phyloP scores from a whole-genome alignment of 306 rosid species.

The Citrullus colocynthis region DNA sequence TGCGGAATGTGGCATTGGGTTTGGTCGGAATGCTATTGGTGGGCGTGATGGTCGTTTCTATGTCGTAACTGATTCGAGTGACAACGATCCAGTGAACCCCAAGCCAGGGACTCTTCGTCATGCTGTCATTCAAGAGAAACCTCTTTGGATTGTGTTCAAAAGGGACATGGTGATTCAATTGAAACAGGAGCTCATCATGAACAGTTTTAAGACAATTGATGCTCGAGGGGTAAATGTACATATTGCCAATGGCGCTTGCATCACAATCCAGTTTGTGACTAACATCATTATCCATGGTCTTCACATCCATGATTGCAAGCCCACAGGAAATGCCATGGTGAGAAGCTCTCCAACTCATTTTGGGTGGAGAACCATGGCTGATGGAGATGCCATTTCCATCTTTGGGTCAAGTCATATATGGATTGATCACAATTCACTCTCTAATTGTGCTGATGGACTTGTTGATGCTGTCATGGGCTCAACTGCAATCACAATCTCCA shows the following conservation, averaged over 20 bases:
- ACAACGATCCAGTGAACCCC: conserved; percentile 90
- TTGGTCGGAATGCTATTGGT: conserved; percentile 89
- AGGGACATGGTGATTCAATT: conserved; percentile 95
- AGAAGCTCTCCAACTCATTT: conserved; percentile 86
- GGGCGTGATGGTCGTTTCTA: conserved; percentile 95
- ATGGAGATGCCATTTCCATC: conserved; percentile 86
- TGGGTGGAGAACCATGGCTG: conserved; percentile 99
- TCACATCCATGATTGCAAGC: conserved; percentile 94
- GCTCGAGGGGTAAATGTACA: conserved; percentile 93
- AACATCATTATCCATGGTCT: conserved; percentile 83
- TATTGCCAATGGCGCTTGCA: conserved; percentile 86
- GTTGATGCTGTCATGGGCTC: conserved; percentile 99
- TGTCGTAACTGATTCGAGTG: conserved; percentile 75
- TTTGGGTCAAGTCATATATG: conserved; percentile 93
- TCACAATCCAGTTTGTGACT: conserved; percentile 81
- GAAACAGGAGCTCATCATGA: conserved; percentile 90
- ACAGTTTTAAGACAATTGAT: conserved; percentile 95
- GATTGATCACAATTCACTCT: conserved; percentile 94
- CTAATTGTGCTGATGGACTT: conserved; percentile 95
- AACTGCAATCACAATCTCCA: conserved; percentile 88
- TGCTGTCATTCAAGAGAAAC: conserved; percentile 76
- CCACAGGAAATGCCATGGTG: conserved; percentile 97
- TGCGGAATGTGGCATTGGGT: conserved; percentile 96
- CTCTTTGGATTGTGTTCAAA: conserved; percentile 94
- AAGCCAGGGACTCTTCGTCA: conserved; percentile 85